Conservation (phyloP, 306 rosid species). For the Ormosia semicastrata region DNA sequence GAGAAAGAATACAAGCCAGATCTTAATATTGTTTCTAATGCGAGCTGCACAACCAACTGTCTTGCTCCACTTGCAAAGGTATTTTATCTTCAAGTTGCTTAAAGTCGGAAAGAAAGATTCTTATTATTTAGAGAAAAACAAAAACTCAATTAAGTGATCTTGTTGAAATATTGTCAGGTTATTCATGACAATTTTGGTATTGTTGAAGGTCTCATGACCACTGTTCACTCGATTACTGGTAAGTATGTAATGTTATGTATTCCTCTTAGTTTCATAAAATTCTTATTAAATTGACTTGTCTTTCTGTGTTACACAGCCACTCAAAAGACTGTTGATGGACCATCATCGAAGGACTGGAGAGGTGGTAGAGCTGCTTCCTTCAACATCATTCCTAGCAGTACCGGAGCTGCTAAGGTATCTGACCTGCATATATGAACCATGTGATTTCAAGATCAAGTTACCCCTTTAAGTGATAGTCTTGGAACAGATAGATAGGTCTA, state of each 20-base stretch:
- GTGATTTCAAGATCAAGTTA: background rate
- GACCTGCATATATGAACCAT: background rate
- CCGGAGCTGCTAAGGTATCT: constrained; percentile 91
- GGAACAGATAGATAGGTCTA: background rate
- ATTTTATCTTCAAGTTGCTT: background rate
- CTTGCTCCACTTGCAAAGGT: constrained; percentile 96
- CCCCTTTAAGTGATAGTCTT: background rate
- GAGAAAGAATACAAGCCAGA: constrained; percentile 83
- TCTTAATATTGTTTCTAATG: constrained; percentile 67
- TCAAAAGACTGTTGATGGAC: constrained; percentile 96
- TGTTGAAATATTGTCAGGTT: constrained; percentile 47
- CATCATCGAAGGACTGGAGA: constrained; percentile 94
- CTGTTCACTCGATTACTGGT: constrained; percentile 89
- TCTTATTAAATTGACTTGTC: background rate
- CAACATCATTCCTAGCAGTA: constrained; percentile 93
- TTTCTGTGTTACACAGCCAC: constrained; percentile 52
- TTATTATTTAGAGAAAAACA: background rate
- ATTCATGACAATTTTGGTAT: constrained; percentile 79
- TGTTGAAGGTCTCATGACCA: constrained; percentile 91
- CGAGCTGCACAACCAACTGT: constrained; percentile 91
- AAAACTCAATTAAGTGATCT: background rate
- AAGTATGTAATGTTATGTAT: constrained; percentile 12
- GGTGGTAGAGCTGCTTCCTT: constrained; percentile 96
- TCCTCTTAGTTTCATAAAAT: background rate
- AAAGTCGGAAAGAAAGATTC: background rate